Base-by-base conservation (phyloP, 2,329 filamentous ascomycete species). In the Cyphellophora attinorum region DNA sequence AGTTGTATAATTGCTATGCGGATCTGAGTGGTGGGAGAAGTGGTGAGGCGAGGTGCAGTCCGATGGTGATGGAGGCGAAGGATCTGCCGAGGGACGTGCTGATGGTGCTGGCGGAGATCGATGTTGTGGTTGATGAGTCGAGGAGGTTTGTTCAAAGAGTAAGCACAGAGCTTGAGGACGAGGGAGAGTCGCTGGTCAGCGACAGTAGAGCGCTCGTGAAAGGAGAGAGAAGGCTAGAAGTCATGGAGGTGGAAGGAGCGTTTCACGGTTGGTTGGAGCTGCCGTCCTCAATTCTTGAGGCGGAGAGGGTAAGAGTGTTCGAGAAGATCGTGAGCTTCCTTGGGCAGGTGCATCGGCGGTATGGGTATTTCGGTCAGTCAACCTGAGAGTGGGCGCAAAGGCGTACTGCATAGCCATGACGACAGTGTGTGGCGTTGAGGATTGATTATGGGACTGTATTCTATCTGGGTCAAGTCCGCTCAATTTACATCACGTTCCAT, bases 1-100 rank as follows among this genome's bases (percentile, higher is more conserved):
- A 61, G 1, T 45, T 70, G 6, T 65, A 61, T 28, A 62, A 69
- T 42, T 48, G 62, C 0, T 70, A 70, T 38, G 55, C 59, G 1
- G 58, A 46, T 3, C 50, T 51, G 3, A 15, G 27, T 11, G 13
- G 12, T 6, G 11, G 11, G 23, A 28, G 12, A 10, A 18, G 17
- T 31, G 17, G 14, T 13, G 28, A 37, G 4, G 18, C 34, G 21
- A 23, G 34, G n/a, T n/a, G 16, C 14, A 37, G 21, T 25, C 29
- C 34, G 5, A 15, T 13, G n/a, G 23, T 23, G 6, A 27, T 27
- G 11, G n/a, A 15, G 4, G 34, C 19, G 10, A 27, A 23, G 4
- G 19, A 14, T 5, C 15, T 37, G 5, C 34, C 34, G 16, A 18
- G 33, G 8, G 23, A 23, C 12, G 29, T 37, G 12, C 21, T 37